Percentiles rank a stretch among this genome's conserved stretches.
Evolutionary conservation across 129 eudicot species (phyloP).

Genomic region (Tagetes erecta): DNA sequence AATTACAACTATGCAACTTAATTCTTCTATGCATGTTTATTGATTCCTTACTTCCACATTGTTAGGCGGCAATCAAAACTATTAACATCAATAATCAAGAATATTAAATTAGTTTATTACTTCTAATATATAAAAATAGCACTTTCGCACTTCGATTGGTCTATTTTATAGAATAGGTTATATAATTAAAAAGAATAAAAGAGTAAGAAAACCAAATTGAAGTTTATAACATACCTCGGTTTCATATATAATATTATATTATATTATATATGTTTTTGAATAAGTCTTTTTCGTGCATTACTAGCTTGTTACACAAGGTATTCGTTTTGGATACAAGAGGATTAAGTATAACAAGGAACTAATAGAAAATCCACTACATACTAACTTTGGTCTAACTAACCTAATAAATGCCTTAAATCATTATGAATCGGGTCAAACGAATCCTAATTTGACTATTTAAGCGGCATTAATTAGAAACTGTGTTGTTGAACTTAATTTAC

Average conservation of each 20-base stretch:
- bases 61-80: conserved; percentile 1
- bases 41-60: conserved; percentile 1
- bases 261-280: neutral
- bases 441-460: too few species aligned
- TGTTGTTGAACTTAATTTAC: too few species aligned
- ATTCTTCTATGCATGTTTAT: conserved; percentile 1
- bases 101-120: neutral
- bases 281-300: neutral
- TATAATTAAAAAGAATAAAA: conserved; percentile 1
- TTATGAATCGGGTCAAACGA: too few species aligned
- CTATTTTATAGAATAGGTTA: conserved; percentile 23
- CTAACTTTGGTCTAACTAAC: too few species aligned
- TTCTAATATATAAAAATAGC: neutral
- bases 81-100: neutral
- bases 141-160: conserved; percentile 23
- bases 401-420: too few species aligned
- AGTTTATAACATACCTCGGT: conserved; percentile 20
- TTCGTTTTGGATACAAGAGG: neutral
- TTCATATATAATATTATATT: conserved; percentile 9
- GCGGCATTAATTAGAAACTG: too few species aligned
- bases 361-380: too few species aligned
- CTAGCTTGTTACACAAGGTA: conserved; percentile 20
- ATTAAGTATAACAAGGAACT: neutral
- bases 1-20: conserved; percentile 25
- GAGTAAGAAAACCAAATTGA: neutral